Conservation (phyloP, 1,284 basidiomycete genomes). For the Melampsora americana region DNA sequence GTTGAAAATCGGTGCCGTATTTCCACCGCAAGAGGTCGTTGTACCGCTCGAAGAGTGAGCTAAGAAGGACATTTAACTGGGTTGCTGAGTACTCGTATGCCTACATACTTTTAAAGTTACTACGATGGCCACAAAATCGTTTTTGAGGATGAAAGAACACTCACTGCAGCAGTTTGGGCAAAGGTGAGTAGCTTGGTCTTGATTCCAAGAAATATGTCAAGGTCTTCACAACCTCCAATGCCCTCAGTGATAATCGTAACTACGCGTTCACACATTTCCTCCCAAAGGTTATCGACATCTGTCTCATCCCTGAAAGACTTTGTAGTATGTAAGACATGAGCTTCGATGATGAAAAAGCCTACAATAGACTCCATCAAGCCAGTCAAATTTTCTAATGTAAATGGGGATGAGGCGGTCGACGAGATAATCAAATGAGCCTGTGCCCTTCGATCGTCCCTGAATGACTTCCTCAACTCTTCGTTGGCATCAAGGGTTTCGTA, state of each 20-base stretch:
- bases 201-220: conserved; percentile 75
- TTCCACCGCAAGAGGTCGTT: conserved; percentile 76
- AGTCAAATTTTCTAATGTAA: conserved; percentile 58
- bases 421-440: conserved; percentile 96
- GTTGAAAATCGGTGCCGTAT: conserved; percentile 76
- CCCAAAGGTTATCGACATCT: conserved; percentile 96
- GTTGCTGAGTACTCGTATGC: conserved; percentile 41
- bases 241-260: conserved; percentile 72
- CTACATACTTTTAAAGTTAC: conserved; percentile 8
- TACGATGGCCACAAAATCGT: conserved; percentile 45
- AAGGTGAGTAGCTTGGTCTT: conserved; percentile 83
- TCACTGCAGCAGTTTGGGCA: conserved; percentile 86
- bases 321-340: conserved; percentile 83
- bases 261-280: conserved; percentile 75
- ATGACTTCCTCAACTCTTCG: conserved; percentile 82
- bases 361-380: conserved; percentile 83
- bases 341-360: conserved; percentile 98
- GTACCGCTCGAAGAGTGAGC: conserved; percentile 86
- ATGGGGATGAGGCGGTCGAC: conserved; percentile 60
- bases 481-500: conserved; percentile 85
- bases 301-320: conserved; percentile 66
- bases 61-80: conserved; percentile 77
- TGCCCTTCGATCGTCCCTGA: conserved; percentile 91
- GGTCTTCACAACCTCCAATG: conserved; percentile 72
- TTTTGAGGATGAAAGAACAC: background rate